These are phyloP conservation scores for Rubroshorea leprosula DNA, from an alignment of 345 rosid genomes.

Conservation along the genomic window DNA sequence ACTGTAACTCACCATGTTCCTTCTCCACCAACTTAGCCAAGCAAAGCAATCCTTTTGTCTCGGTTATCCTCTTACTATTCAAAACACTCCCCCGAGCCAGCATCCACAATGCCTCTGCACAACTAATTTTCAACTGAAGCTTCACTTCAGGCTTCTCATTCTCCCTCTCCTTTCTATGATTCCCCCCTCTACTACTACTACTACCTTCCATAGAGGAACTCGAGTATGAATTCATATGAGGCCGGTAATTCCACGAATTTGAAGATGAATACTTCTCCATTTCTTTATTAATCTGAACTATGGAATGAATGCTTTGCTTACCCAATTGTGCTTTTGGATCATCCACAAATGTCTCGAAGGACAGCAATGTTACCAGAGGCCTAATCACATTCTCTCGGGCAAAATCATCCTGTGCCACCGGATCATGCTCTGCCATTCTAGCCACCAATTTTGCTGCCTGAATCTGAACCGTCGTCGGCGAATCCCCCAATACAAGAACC, in stretches of 20 bases:
- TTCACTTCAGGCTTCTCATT: slow-evolving; percentile 52
- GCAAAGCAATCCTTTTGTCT: slow-evolving; percentile 90
- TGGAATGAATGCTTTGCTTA: slow-evolving; percentile 67
- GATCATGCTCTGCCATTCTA: slow-evolving; percentile 65
- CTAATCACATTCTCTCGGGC: slow-evolving; percentile 74
- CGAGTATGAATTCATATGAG: slow-evolving; percentile 36
- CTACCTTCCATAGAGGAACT: slow-evolving; percentile 30
- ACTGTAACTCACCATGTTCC: slow-evolving; percentile 60
- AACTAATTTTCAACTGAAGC: slow-evolving; percentile 25
- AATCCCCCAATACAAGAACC: slow-evolving; percentile 59
- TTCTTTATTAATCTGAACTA: slow-evolving; percentile 70
- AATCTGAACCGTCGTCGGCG: slow-evolving; percentile 64
- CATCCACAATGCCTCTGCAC: slow-evolving; percentile 76
- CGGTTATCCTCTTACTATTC: slow-evolving; percentile 71
- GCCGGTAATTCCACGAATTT: slow-evolving; percentile 22
- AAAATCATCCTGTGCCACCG: slow-evolving; percentile 71
- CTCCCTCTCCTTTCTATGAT: slow-evolving; percentile 55
- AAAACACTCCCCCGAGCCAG: slow-evolving; percentile 64
- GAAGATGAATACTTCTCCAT: slow-evolving; percentile 25
- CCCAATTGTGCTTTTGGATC: slow-evolving; percentile 34
- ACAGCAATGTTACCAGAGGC: slow-evolving; percentile 67
- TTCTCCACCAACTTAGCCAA: slow-evolving; percentile 77
- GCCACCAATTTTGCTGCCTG: slow-evolving; percentile 61
- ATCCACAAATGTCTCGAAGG: slow-evolving; percentile 57
- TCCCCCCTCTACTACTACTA: slow-evolving; percentile 26